Evolutionary conservation across 2,329 filamentous ascomycete species (phyloP).

Genomic region (Neonectria hederae): DNA sequence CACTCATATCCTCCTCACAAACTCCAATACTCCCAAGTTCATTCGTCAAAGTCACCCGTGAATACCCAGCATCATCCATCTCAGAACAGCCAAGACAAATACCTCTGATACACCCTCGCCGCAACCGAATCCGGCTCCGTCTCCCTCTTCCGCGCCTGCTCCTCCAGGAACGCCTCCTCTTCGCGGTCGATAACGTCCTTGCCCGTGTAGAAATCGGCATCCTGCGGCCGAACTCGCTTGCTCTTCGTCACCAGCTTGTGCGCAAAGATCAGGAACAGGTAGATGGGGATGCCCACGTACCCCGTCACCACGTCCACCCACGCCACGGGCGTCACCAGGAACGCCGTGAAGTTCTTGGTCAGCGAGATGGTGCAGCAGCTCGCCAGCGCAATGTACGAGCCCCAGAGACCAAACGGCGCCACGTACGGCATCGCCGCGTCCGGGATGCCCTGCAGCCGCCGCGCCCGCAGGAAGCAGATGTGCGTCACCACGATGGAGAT

Average conservation of each 20-base stretch:
- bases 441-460: slow-evolving; percentile 66
- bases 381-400: slow-evolving; percentile 72
- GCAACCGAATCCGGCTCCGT: neutral
- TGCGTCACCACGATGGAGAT: slow-evolving; percentile 74
- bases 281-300: slow-evolving; percentile 80
- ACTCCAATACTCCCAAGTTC: neutral
- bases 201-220: slow-evolving; percentile 75
- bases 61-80: neutral
- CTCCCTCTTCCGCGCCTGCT: slow-evolving; percentile 7
- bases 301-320: slow-evolving; percentile 80
- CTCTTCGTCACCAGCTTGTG: slow-evolving; percentile 68
- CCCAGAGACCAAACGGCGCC: slow-evolving; percentile 75
- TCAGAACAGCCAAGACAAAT: slow-evolving; percentile 8
- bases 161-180: slow-evolving; percentile 72
- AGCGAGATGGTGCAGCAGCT: slow-evolving; percentile 78
- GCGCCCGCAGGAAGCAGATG: slow-evolving; percentile 71
- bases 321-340: slow-evolving; percentile 57
- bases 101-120: neutral
- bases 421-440: slow-evolving; percentile 68
- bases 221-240: slow-evolving; percentile 63
- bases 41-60: neutral
- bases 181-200: slow-evolving; percentile 79
- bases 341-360: slow-evolving; percentile 86
- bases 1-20: neutral
- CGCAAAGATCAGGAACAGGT: slow-evolving; percentile 74